phyloP scores from a whole-genome alignment of 345 rosid species.

The Syzygium jambos region DNA sequence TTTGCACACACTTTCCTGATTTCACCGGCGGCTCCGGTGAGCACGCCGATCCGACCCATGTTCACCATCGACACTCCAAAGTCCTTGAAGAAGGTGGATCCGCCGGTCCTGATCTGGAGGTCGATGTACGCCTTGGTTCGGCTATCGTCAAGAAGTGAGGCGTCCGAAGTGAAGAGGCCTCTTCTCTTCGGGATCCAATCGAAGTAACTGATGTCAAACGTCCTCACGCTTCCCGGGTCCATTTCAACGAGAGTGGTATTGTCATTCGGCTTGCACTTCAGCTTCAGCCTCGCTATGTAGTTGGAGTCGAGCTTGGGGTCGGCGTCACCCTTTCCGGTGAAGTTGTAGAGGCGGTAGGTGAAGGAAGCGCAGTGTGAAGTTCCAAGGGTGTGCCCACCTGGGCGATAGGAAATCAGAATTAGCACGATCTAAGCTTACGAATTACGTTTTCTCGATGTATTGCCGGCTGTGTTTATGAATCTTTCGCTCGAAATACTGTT shows the following conservation, averaged over 20 bases:
- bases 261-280: slow-evolving; percentile 37
- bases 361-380: slow-evolving; percentile 46
- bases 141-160: slow-evolving; percentile 38
- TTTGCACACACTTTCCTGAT: slow-evolving; percentile 49
- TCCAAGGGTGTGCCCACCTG: slow-evolving; percentile 18
- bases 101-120: slow-evolving; percentile 2
- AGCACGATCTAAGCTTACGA: background rate
- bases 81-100: slow-evolving; percentile 39
- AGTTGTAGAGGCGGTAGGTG: slow-evolving; percentile 43
- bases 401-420: too few relatives aligned
- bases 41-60: slow-evolving; percentile 51
- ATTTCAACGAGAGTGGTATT: slow-evolving; percentile 38
- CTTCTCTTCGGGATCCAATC: slow-evolving; percentile 39
- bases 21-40: slow-evolving; percentile 40
- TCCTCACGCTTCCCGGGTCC: slow-evolving; percentile 62
- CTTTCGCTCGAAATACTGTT: background rate
- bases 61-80: slow-evolving; percentile 55
- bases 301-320: slow-evolving; percentile 44
- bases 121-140: slow-evolving; percentile 37
- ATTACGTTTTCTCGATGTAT: background rate
- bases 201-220: slow-evolving; percentile 45
- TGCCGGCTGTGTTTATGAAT: too few relatives aligned
- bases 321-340: slow-evolving; percentile 48
- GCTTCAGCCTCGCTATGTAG: slow-evolving; percentile 14
- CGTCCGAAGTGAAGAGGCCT: slow-evolving; percentile 54